phyloP scores from a whole-genome alignment of 208 protist species.

The Trypanosomatidae sp. region DNA sequence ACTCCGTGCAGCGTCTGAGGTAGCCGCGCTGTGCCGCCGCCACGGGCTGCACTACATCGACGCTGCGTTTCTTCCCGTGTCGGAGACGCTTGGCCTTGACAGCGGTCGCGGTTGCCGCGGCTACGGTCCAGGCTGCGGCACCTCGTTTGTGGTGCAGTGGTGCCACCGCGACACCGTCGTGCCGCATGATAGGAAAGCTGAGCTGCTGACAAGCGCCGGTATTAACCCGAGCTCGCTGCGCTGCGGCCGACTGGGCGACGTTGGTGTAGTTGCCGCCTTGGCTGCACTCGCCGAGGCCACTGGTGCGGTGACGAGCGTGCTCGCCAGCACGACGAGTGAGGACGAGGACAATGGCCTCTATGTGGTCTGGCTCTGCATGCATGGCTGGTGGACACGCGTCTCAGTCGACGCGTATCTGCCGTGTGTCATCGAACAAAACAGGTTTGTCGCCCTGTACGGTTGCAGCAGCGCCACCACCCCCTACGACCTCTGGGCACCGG shows the following conservation, averaged over 20 bases:
- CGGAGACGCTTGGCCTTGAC: slow-evolving; percentile 30
- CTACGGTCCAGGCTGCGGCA: slow-evolving; percentile 10
- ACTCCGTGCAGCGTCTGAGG: slow-evolving; percentile 5
- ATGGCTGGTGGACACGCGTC: slow-evolving; percentile 52
- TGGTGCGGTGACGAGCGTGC: slow-evolving; percentile 41
- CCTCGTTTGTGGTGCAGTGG: slow-evolving; percentile 36
- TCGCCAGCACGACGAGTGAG: slow-evolving; percentile 43
- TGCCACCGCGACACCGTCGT: slow-evolving; percentile 13
- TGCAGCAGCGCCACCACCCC: slow-evolving; percentile 24
- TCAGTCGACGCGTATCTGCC: slow-evolving; percentile 67
- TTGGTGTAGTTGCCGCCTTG: slow-evolving; percentile 52
- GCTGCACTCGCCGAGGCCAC: slow-evolving; percentile 64
- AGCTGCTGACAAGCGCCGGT: slow-evolving; percentile 31
- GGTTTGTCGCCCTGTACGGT: slow-evolving; percentile 27
- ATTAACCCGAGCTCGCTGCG: slow-evolving; percentile 36
- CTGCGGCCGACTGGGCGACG: slow-evolving; percentile 42
- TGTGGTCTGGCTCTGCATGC: slow-evolving; percentile 53
- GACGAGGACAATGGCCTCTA: slow-evolving; percentile 43
- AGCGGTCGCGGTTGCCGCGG: slow-evolving; percentile 19
- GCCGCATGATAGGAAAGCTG: slow-evolving; percentile 9
- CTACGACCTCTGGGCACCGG: slow-evolving; percentile 63
- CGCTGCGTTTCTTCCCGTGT: slow-evolving; percentile 43
- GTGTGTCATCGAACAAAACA: slow-evolving; percentile 23
- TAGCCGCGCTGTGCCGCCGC: slow-evolving; percentile 41
- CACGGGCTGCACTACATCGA: slow-evolving; percentile 60